These are phyloP conservation scores for Fragilaria crotonensis DNA, from an alignment of 108 stramenopile genomes.

Conservation along the genomic window DNA sequence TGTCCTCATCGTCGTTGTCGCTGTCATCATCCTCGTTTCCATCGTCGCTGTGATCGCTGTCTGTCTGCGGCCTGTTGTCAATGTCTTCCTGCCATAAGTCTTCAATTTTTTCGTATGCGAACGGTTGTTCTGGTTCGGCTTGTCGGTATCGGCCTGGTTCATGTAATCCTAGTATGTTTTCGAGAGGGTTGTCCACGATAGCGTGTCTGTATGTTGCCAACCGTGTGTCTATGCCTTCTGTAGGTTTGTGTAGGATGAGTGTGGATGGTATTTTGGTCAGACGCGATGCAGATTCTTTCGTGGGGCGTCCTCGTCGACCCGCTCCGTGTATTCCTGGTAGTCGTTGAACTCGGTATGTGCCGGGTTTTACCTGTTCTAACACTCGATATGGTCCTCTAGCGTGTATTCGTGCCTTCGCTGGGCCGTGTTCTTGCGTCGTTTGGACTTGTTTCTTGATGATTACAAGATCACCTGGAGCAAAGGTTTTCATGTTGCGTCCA, in stretches of 20 bases:
- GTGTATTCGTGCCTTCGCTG: neutral
- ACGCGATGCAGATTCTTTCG: neutral
- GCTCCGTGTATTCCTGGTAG: neutral
- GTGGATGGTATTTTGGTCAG: neutral
- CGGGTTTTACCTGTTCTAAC: neutral
- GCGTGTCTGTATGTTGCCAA: neutral
- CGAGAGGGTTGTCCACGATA: neutral
- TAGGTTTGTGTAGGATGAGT: neutral
- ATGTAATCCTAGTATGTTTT: neutral
- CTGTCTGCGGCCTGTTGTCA: too few species aligned
- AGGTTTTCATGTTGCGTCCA: too few species aligned
- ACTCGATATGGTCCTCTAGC: constrained; percentile 5
- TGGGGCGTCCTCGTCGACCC: neutral
- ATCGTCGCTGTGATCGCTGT: too few species aligned
- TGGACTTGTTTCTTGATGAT: neutral
- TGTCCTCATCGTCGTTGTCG: too few species aligned
- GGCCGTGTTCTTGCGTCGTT: neutral
- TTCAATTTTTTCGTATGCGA: neutral
- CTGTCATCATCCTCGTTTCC: too few species aligned
- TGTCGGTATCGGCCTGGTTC: neutral
- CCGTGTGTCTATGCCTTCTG: neutral
- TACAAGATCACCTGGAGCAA: too few species aligned
- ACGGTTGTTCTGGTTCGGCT: neutral
- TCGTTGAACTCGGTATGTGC: neutral
- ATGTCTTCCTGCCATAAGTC: neutral